These are phyloP conservation scores for Fraxinus platypoda DNA, from an alignment of 305 asterid genomes.

Conservation along the genomic window DNA sequence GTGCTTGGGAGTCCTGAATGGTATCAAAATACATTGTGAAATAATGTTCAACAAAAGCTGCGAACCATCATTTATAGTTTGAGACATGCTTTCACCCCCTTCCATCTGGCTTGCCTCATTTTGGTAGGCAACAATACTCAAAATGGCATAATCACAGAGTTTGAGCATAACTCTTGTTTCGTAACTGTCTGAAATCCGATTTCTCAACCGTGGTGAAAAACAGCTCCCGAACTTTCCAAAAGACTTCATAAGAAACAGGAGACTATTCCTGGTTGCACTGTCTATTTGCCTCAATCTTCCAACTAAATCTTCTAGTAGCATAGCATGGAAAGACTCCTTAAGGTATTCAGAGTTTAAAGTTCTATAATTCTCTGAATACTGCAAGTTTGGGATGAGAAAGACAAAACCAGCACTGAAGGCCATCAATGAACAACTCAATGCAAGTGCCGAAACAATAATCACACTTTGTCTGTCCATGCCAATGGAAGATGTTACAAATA, in stretches of 20 bases:
- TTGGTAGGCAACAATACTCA: slow-evolving; percentile 45
- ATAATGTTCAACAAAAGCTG: slow-evolving; percentile 48
- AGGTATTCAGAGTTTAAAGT: slow-evolving; percentile 27
- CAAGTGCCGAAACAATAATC: slow-evolving; percentile 55
- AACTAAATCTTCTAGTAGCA: slow-evolving; percentile 59
- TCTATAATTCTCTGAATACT: slow-evolving; percentile 31
- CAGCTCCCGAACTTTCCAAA: slow-evolving; percentile 25
- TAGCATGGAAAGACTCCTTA: slow-evolving; percentile 35
- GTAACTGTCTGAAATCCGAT: slow-evolving; percentile 33
- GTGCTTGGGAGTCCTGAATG: slow-evolving; percentile 61
- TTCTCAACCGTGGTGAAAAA: slow-evolving; percentile 33
- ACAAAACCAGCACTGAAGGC: slow-evolving; percentile 74
- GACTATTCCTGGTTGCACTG: slow-evolving; percentile 43
- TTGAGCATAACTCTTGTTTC: slow-evolving; percentile 46
- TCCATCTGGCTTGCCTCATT: slow-evolving; percentile 28
- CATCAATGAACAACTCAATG: slow-evolving; percentile 76
- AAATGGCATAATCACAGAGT: slow-evolving; percentile 55
- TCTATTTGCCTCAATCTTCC: slow-evolving; percentile 50
- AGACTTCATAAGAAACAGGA: slow-evolving; percentile 51
- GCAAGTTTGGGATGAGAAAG: slow-evolving; percentile 38
- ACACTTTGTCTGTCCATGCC: slow-evolving; percentile 63
- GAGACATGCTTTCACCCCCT: slow-evolving; percentile 31
- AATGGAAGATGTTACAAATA: slow-evolving; percentile 49
- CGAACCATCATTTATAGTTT: slow-evolving; percentile 33
- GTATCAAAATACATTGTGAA: slow-evolving; percentile 53